Conservation (phyloP, 208 protist genomes). For the Angomonas deanei region DNA sequence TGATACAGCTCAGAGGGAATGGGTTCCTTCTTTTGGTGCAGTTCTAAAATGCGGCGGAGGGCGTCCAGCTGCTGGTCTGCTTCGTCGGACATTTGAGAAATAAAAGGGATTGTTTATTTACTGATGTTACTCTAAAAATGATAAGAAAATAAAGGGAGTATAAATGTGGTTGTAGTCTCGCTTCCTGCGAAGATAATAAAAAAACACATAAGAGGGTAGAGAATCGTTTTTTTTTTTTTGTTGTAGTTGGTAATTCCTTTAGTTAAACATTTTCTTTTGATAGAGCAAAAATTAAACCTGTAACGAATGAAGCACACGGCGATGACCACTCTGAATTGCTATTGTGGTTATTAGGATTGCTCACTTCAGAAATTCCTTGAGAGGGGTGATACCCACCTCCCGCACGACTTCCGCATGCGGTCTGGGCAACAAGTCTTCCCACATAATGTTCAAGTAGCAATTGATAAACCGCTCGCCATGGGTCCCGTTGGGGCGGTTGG, state of each 20-base stretch:
- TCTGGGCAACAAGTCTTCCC: constrained; percentile 65
- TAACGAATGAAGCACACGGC: no score
- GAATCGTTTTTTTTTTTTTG: neutral
- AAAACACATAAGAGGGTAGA: neutral
- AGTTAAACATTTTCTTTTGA: neutral
- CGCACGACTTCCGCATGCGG: constrained; percentile 44
- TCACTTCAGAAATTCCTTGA: constrained; percentile 44
- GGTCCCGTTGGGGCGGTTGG: constrained; percentile 18
- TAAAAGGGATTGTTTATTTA: neutral
- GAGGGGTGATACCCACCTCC: constrained; percentile 59
- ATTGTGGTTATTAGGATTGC: no score
- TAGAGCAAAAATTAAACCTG: neutral
- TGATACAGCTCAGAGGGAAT: constrained; percentile 37
- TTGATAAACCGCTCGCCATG: constrained; percentile 16
- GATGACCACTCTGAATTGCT: no score
- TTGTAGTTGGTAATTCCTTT: neutral
- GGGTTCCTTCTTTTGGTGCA: constrained; percentile 57
- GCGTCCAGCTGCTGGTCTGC: constrained; percentile 33
- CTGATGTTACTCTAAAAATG: neutral
- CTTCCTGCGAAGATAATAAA: neutral
- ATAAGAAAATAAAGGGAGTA: neutral
- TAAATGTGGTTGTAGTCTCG: neutral
- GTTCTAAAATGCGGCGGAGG: constrained; percentile 58
- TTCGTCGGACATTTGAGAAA: neutral
- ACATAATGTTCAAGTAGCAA: constrained; percentile 65